These are phyloP conservation scores for Trichoderma asperellum DNA, from an alignment of 2,329 filamentous ascomycete species.

Conservation along the genomic window DNA sequence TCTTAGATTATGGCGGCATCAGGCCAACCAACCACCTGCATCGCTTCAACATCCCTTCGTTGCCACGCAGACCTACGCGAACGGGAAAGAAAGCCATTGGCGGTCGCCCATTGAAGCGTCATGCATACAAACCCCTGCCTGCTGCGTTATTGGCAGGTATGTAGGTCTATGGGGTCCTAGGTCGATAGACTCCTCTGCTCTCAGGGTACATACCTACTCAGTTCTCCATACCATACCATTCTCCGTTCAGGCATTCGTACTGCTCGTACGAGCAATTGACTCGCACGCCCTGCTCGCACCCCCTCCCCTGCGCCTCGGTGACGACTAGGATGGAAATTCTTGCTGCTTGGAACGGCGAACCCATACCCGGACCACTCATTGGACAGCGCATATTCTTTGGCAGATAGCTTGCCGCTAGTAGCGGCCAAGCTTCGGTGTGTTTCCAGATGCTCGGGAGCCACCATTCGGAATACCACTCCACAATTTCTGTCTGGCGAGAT, in stretches of 20 bases:
- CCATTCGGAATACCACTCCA: constrained; percentile 35
- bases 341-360: background rate
- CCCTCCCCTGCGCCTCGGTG: constrained; percentile 38
- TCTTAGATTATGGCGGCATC: background rate
- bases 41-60: background rate
- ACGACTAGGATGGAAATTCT: constrained; percentile 31
- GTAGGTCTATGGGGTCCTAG: background rate
- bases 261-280: background rate
- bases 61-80: background rate
- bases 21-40: background rate
- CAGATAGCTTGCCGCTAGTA: constrained; percentile 34
- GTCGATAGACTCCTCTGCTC: too few species aligned
- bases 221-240: too few species aligned
- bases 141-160: background rate
- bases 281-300: constrained; percentile 29
- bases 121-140: constrained; percentile 1
- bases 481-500: constrained; percentile 31
- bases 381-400: constrained; percentile 30
- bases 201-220: background rate
- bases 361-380: constrained; percentile 34
- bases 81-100: background rate
- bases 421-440: constrained; percentile 37
- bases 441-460: constrained; percentile 43
- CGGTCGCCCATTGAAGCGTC: background rate
- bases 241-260: background rate